Percentiles rank a stretch among this genome's conserved stretches.
Conservation (phyloP, 495 filamentous ascomycete genomes). For the Neurospora africana region DNA sequence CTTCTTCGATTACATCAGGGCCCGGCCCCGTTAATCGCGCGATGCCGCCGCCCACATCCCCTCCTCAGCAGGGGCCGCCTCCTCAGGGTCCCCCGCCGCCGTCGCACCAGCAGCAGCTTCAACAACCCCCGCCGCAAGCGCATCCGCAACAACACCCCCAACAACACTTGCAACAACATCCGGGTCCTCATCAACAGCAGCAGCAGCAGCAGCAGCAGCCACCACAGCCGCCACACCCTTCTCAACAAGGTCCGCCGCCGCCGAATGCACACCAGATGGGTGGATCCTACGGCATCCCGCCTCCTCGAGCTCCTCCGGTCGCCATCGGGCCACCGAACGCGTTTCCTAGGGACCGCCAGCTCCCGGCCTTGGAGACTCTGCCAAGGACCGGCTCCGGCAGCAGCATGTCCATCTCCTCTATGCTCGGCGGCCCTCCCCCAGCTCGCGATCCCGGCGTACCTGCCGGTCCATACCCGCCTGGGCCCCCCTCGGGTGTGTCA, state of each 20-base stretch:
- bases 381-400: conserved; percentile 43
- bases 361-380: conserved; percentile 42
- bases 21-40: conserved; percentile 30
- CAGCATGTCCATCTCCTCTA: conserved; percentile 94
- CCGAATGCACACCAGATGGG: conserved; percentile 31
- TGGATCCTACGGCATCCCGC: conserved; percentile 34
- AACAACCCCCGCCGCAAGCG: conserved; percentile 23
- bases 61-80: conserved; percentile 32
- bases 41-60: conserved; percentile 43
- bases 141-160: conserved; percentile 19
- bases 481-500: conserved; percentile 41
- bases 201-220: conserved; percentile 12
- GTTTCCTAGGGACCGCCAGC: conserved; percentile 42
- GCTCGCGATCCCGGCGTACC: conserved; percentile 40
- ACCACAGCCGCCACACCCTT: conserved; percentile 7
- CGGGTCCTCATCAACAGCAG: conserved; percentile 17
- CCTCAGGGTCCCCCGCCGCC: neutral
- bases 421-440: conserved; percentile 61
- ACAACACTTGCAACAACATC: conserved; percentile 11
- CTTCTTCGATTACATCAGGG: conserved; percentile 38
- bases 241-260: neutral
- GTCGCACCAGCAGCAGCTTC: conserved; percentile 16
- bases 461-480: conserved; percentile 41
- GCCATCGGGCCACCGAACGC: conserved; percentile 41
- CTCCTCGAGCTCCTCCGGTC: conserved; percentile 39